These are phyloP conservation scores for Apiospora saccharicola DNA, from an alignment of 2,329 filamentous ascomycete genomes.

Conservation along the genomic window DNA sequence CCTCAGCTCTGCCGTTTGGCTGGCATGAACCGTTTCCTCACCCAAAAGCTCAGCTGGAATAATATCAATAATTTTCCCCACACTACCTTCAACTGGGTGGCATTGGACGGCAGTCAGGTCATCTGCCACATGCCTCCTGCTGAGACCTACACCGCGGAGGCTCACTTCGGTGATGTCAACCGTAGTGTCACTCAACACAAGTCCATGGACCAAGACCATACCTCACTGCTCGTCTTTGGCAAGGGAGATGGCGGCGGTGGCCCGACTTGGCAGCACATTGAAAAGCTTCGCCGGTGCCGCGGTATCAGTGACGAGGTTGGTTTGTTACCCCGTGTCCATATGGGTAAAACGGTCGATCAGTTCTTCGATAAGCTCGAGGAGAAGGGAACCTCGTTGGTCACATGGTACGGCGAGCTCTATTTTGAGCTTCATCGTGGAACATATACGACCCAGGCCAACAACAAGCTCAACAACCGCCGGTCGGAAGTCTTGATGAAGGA, in stretches of 20 bases:
- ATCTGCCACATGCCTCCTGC: slow-evolving; percentile 97
- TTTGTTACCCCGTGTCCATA: slow-evolving; percentile 82
- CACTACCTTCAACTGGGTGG: slow-evolving; percentile 98
- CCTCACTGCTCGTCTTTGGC: slow-evolving; percentile 90
- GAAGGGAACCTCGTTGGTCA: slow-evolving; percentile 81
- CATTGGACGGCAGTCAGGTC: slow-evolving; percentile 93
- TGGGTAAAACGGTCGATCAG: slow-evolving; percentile 90
- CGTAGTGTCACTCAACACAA: slow-evolving; percentile 93
- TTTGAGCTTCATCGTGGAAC: slow-evolving; percentile 97
- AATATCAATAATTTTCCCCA: slow-evolving; percentile 99
- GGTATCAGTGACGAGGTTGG: slow-evolving; percentile 90
- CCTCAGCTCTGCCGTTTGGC: slow-evolving; percentile 92
- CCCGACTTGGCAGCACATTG: slow-evolving; percentile 90
- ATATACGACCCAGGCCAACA: slow-evolving; percentile 97
- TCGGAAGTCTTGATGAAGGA: slow-evolving; percentile 86
- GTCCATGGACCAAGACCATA: slow-evolving; percentile 91
- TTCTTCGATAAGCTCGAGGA: slow-evolving; percentile 89
- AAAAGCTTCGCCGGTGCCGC: slow-evolving; percentile 92
- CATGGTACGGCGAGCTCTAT: slow-evolving; percentile 98
- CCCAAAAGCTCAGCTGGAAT: slow-evolving; percentile 99
- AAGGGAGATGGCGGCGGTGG: slow-evolving; percentile 97
- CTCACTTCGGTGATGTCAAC: slow-evolving; percentile 92
- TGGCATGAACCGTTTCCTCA: slow-evolving; percentile 97
- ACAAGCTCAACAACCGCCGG: slow-evolving; percentile 92
- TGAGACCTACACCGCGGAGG: slow-evolving; percentile 94